Base-by-base conservation (phyloP, 2,329 filamentous ascomycete genomes). In the Colletotrichum chrysophilum region DNA sequence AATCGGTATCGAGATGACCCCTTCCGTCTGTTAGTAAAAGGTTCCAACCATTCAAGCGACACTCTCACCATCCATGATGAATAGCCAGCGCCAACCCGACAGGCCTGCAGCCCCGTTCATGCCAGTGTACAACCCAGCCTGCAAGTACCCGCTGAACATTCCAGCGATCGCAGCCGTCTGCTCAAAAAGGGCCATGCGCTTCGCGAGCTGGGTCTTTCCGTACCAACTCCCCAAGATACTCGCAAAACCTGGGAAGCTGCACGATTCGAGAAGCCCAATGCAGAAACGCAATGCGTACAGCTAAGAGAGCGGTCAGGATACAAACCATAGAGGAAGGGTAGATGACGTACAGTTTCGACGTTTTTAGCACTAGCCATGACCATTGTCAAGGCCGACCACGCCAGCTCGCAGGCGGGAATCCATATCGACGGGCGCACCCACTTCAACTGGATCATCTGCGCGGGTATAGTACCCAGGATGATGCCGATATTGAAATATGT, bases 71-170 rank as follows among this genome's bases (percentile, higher is more conserved):
- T 86, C 84, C 77, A 86, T 83, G 48, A 86, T 80, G 70, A 87
- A 86, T 5, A 86, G 79, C 84, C 84, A 87, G 28, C 83, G 82
- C 80, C 80, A 86, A 0, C 83, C 85, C 2, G 81, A 79, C 21
- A 83, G 77, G 0, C 83, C 83, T 8, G 79, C 68, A 9, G 72
- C 75, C 5, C 83, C 83, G 28, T 85, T 79, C 67, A 86, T 79
- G 12, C 80, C 79, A 16, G 76, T 79, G 78, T 91, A 90, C 0
- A 88, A 86, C 0, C 87, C 89, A 1, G 89, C 87, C 81, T 91
- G 89, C 0, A 91, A 83, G 71, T 90, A 91, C 1, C 89, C 90
- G 21, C 88, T 89, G 70, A 91, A 88, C 87, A 91, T 90, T n/a
- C 84, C 83, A 1, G 88, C 89, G 1, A 91, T 83, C 3, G 86